phyloP scores from a whole-genome alignment of 306 rosid genomes.

The Parietaria judaica region DNA sequence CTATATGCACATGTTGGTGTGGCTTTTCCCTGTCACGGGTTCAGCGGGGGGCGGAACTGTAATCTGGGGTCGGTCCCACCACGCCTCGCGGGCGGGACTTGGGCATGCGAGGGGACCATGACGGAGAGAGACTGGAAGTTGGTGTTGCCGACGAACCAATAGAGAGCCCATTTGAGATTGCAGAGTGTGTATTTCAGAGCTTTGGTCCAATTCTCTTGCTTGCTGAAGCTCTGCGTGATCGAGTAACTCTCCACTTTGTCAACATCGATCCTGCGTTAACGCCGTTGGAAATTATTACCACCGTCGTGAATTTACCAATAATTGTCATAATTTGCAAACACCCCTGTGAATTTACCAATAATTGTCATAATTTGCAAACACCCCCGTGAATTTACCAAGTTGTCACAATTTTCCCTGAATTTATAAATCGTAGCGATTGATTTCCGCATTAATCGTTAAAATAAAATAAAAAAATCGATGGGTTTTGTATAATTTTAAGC shows the following conservation, averaged over 20 bases:
- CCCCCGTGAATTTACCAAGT: too few species aligned
- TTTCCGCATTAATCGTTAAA: too few species aligned
- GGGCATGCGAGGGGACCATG: conserved; percentile 51
- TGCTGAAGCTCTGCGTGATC: conserved; percentile 92
- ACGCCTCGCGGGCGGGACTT: conserved; percentile 54
- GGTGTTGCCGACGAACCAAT: conserved; percentile 94
- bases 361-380: too few species aligned
- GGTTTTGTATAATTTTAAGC: too few species aligned
- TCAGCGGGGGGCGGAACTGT: conserved; percentile 31
- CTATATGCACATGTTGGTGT: conserved; percentile 26
- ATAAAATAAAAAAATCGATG: too few species aligned
- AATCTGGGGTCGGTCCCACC: conserved; percentile 40
- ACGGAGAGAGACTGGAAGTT: conserved; percentile 84
- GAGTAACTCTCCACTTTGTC: conserved; percentile 89
- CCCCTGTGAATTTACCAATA: too few species aligned
- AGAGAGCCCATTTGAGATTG: conserved; percentile 96
- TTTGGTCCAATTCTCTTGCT: conserved; percentile 95
- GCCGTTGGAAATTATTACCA: background rate
- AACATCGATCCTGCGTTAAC: conserved; percentile 59
- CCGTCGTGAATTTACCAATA: background rate
- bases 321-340: too few species aligned
- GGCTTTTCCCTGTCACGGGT: conserved; percentile 9
- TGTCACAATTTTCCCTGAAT: too few species aligned
- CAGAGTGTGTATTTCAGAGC: conserved; percentile 96
- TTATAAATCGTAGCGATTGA: too few species aligned